Evolutionary conservation across 2,329 filamentous ascomycete species (phyloP).

Genomic region (Geosmithia morbida): DNA sequence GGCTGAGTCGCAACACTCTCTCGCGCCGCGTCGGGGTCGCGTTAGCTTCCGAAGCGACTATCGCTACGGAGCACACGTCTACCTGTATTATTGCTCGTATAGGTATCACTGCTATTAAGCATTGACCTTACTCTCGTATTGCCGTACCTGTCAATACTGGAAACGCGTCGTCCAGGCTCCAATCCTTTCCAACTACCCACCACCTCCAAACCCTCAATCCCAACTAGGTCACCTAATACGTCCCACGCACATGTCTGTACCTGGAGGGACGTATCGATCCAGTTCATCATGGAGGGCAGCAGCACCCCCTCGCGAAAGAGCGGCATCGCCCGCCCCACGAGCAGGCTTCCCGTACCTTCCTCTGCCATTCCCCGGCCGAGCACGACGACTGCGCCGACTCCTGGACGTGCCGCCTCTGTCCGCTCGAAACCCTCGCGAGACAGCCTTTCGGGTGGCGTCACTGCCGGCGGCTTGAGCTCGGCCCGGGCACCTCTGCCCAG

Average conservation of each 20-base stretch:
- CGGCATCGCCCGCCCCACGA: slow-evolving; percentile 11
- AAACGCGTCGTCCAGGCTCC: not conserved
- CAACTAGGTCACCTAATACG: not conserved
- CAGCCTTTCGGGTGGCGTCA: slow-evolving; percentile 6
- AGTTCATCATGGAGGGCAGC: slow-evolving; percentile 1
- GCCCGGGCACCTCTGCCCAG: slow-evolving; percentile 7
- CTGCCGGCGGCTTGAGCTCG: not conserved
- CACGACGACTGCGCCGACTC: slow-evolving; percentile 10
- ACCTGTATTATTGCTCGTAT: no score
- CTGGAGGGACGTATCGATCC: not conserved
- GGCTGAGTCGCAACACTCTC: no score
- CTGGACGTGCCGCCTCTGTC: slow-evolving; percentile 3
- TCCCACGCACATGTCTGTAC: not conserved
- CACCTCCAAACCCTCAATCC: not conserved
- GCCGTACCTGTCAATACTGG: no score
- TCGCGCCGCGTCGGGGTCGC: no score
- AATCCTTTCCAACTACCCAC: not conserved
- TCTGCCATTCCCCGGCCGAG: slow-evolving; percentile 17
- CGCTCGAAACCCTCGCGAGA: slow-evolving; percentile 15
- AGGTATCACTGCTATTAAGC: no score
- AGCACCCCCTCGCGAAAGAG: slow-evolving; percentile 1
- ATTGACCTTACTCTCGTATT: no score
- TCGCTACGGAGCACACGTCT: no score
- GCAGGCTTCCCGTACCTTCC: slow-evolving; percentile 20
- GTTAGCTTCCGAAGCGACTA: no score